phyloP scores from a whole-genome alignment of 1,284 basidiomycete species.

The Schizophyllum commune region DNA sequence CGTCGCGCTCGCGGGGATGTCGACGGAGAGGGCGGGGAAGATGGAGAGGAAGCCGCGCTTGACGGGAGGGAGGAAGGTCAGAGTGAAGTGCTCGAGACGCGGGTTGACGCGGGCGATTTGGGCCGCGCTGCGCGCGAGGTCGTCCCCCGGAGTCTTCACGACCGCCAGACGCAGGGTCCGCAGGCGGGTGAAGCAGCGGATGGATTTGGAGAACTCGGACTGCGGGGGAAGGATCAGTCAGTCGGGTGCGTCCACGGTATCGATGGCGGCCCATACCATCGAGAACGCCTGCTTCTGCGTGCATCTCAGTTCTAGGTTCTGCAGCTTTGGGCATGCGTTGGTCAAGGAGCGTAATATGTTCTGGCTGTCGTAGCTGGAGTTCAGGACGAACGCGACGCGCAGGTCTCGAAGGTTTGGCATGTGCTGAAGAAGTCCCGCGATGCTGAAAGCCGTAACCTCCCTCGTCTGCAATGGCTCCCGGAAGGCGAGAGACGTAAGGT shows the following conservation, averaged over 20 bases:
- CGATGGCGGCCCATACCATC: slow-evolving; percentile 38
- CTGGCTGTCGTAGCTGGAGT: slow-evolving; percentile 64
- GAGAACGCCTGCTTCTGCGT: slow-evolving; percentile 63
- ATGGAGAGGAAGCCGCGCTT: slow-evolving; percentile 32
- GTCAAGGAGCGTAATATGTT: slow-evolving; percentile 58
- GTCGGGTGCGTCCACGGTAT: not conserved
- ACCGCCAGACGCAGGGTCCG: slow-evolving; percentile 52
- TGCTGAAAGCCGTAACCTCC: slow-evolving; percentile 52
- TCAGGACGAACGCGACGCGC: slow-evolving; percentile 55
- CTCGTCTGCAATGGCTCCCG: slow-evolving; percentile 60
- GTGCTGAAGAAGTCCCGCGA: slow-evolving; percentile 47
- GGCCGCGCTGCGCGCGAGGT: slow-evolving; percentile 45
- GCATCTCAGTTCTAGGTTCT: slow-evolving; percentile 55
- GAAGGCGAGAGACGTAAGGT: slow-evolving; percentile 44
- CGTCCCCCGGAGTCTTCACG: slow-evolving; percentile 59
- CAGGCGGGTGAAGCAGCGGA: slow-evolving; percentile 52
- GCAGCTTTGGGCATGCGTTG: slow-evolving; percentile 52
- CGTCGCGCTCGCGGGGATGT: slow-evolving; percentile 39
- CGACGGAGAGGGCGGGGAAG: too few relatives aligned
- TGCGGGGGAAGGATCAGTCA: slow-evolving; percentile 14
- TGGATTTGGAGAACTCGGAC: slow-evolving; percentile 46
- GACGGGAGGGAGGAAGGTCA: slow-evolving; percentile 51
- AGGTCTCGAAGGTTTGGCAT: slow-evolving; percentile 48
- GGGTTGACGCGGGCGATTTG: slow-evolving; percentile 59
- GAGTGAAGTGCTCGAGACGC: slow-evolving; percentile 50